Evolutionary conservation across 2,329 filamentous ascomycete genomes (phyloP).

Genomic region (Macroventuria anomochaeta): DNA sequence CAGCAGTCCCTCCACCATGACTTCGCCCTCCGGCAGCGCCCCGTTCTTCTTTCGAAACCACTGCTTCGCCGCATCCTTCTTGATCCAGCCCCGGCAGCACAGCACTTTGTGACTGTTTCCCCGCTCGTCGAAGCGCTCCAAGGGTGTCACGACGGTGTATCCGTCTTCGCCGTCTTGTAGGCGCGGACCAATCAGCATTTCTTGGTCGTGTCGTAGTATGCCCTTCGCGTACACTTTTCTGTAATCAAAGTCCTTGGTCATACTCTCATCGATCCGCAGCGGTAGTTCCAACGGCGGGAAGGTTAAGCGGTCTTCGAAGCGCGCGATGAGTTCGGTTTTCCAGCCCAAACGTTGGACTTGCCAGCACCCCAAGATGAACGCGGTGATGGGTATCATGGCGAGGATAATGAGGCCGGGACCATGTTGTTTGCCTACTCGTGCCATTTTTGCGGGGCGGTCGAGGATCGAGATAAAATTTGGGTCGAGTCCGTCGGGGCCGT

Average conservation of each 20-base stretch:
- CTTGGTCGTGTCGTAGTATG: constrained; percentile 80
- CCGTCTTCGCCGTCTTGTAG: constrained; percentile 89
- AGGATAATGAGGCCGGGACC: constrained; percentile 82
- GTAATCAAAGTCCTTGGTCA: constrained; percentile 89
- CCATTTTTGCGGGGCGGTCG: constrained; percentile 81
- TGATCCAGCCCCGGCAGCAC: constrained; percentile 91
- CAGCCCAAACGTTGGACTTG: constrained; percentile 90
- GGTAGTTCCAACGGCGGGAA: constrained; percentile 86
- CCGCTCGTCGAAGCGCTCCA: constrained; percentile 71
- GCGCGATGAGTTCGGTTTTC: constrained; percentile 92
- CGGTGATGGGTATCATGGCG: constrained; percentile 87
- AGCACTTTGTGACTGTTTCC: constrained; percentile 67
- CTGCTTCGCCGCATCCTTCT: constrained; percentile 73
- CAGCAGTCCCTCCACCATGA: constrained; percentile 83
- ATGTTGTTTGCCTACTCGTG: constrained; percentile 76
- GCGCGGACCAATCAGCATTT: constrained; percentile 94
- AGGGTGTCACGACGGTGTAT: constrained; percentile 87
- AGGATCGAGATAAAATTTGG: constrained; percentile 84
- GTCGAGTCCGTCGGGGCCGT: constrained; percentile 64
- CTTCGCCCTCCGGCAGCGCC: constrained; percentile 71
- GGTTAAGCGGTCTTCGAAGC: constrained; percentile 88
- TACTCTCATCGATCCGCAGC: constrained; percentile 79
- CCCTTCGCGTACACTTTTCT: constrained; percentile 80
- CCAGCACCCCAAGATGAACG: constrained; percentile 91
- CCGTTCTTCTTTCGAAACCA: constrained; percentile 60